Base-by-base conservation (phyloP, 2,329 filamentous ascomycete species). In the Paecilomyces formosus region DNA sequence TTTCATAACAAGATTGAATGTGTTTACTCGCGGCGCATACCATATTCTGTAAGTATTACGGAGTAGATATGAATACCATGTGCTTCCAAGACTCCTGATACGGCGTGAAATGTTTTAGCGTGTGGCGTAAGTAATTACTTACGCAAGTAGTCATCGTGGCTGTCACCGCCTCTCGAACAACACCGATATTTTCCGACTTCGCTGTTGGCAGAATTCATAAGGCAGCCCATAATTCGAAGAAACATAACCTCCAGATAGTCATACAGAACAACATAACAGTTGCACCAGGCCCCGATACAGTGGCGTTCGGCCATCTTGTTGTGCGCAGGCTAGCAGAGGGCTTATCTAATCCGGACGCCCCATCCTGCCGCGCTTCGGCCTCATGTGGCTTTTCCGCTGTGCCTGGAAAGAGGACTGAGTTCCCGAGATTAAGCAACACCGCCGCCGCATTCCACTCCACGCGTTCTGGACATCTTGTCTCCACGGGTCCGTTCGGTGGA, bases 331-430 rank as follows among this genome's bases (percentile, higher is more conserved):
- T 45, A n/a, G 50, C n/a, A 28, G 6, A 26, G 24, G 24, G 50
- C 50, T 52, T 52, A 52, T 52, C 50, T 52, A 57, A 45, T 45
- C 53, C n/a, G 28, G 28, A 52, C 50, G 39, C 24, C 24, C 24
- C 24, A 26, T 26, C 45, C 55, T 58, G 60, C 64, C 64, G 64
- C 63, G 58, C 62, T 55, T 58, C 58, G 57, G 60, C 58, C 62
- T 65, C 64, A 68, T 61, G 69, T 70, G 69, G 69, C 69, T 69
- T 67, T 70, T 68, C 65, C 64, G 35, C 63, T 64, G 66, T 68
- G 62, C 57, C 61, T 56, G 61, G 45, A 61, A 53, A 58, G 61
- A 58, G 22, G 50, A 28, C 21, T 24, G 50, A 52, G 50, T 52
- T 52, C 59, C 62, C 50, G 50, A 52, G 50, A 52, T 52, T 28